Evolutionary conservation across 106 monocot species (phyloP).

Genomic region (Dactylorhiza incarnata): DNA sequence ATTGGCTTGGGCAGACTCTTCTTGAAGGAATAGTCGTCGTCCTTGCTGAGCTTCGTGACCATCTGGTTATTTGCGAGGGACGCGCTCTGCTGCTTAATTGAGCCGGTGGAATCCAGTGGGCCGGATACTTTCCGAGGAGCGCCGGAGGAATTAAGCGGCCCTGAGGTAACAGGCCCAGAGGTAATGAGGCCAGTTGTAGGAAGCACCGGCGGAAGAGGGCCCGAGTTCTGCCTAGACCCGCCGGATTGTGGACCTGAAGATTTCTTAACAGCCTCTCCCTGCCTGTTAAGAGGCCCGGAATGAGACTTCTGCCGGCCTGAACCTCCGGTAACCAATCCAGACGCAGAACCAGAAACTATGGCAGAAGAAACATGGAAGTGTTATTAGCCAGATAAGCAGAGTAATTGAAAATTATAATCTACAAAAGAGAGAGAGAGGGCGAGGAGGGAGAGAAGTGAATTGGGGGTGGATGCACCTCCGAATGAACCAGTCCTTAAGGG

Average conservation of each 20-base stretch:
- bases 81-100: conserved; percentile 38
- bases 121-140: conserved; percentile 64
- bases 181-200: conserved; percentile 78
- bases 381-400: background rate
- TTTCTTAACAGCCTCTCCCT: conserved; percentile 47
- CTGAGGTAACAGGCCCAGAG: conserved; percentile 72
- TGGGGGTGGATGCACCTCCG: conserved; percentile 30
- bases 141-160: conserved; percentile 70
- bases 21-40: conserved; percentile 38
- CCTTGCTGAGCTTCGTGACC: conserved; percentile 47
- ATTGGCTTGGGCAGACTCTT: conserved; percentile 43
- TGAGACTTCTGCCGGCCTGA: conserved; percentile 50
- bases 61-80: conserved; percentile 58
- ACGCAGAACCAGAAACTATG: conserved; percentile 21
- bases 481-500: conserved; percentile 33
- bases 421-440: conserved; percentile 11
- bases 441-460: conserved; percentile 28
- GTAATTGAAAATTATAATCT: background rate
- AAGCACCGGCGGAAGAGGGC: conserved; percentile 54
- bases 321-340: conserved; percentile 23
- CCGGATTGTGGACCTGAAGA: conserved; percentile 76
- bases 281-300: conserved; percentile 51
- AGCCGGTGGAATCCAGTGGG: conserved; percentile 58
- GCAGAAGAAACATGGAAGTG: conserved; percentile 10
- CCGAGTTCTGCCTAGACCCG: conserved; percentile 70